Evolutionary conservation across 176 grass and related monocot genomes (phyloP).

Genomic region (Oryza glaberrima): DNA sequence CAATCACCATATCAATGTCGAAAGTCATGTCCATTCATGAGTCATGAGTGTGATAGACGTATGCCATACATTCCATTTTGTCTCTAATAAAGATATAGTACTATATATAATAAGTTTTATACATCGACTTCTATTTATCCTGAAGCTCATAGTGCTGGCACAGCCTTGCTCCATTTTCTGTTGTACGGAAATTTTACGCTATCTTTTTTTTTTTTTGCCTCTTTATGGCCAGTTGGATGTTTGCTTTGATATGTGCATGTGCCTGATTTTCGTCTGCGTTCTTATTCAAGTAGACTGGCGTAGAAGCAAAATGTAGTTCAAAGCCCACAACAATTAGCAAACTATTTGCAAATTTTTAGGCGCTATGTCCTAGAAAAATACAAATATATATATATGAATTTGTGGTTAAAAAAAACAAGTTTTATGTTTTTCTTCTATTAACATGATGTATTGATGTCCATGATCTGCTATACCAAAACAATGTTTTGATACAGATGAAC

Average conservation of each 20-base stretch:
- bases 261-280: neutral
- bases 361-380: too few relatives aligned
- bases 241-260: neutral
- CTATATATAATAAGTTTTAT: neutral
- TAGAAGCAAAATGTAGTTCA: neutral
- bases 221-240: neutral
- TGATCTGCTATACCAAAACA: neutral
- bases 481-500: neutral
- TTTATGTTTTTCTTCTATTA: neutral
- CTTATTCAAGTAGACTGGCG: neutral
- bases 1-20: neutral
- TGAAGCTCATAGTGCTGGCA: slow-evolving; percentile 4
- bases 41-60: neutral
- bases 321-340: neutral
- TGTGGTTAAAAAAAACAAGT: neutral
- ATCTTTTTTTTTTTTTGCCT: too few relatives aligned
- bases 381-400: neutral
- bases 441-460: neutral
- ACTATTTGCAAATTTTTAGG: neutral
- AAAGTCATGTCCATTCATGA: neutral
- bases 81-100: slow-evolving; percentile 19
- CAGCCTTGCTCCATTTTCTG: slow-evolving; percentile 1
- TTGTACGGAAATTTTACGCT: neutral
- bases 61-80: slow-evolving; percentile 9
- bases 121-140: neutral